A percentile compares a stretch with the other conserved stretches of the same genome.
These are phyloP conservation scores for Scheffersomyces lignosus DNA, from an alignment of 805 yeast genomes.

Conservation along the genomic window DNA sequence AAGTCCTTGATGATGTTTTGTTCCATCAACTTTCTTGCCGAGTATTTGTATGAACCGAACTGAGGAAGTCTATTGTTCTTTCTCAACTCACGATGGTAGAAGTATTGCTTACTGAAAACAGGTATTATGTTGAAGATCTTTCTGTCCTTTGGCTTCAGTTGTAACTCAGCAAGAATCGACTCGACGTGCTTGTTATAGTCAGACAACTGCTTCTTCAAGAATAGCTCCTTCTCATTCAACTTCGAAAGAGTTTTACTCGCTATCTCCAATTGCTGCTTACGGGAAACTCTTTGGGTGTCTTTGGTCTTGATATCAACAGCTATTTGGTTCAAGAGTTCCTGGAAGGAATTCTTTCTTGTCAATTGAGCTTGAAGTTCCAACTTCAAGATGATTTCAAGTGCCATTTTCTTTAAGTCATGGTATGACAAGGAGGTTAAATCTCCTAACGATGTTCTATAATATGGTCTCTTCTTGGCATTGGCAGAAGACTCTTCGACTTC, in stretches of 20 bases:
- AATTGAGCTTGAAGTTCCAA: slow-evolving; percentile 68
- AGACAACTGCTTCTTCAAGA: slow-evolving; percentile 42
- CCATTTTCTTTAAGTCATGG: slow-evolving; percentile 73
- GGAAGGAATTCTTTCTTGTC: slow-evolving; percentile 69
- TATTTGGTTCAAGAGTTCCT: slow-evolving; percentile 75
- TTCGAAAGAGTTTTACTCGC: slow-evolving; percentile 45
- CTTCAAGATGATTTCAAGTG: slow-evolving; percentile 73
- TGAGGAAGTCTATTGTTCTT: slow-evolving; percentile 65
- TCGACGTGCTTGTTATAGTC: slow-evolving; percentile 53
- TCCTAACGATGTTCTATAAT: slow-evolving; percentile 48
- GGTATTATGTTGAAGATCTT: slow-evolving; percentile 49
- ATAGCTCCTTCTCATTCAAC: slow-evolving; percentile 45
- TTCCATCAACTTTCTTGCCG: slow-evolving; percentile 73
- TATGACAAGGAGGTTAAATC: slow-evolving; percentile 53
- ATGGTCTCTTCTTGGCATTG: slow-evolving; percentile 43
- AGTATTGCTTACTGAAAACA: slow-evolving; percentile 70
- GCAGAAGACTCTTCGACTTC: slow-evolving; percentile 32
- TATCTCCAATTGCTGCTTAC: slow-evolving; percentile 42
- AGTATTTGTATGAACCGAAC: slow-evolving; percentile 76
- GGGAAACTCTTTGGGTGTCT: slow-evolving; percentile 41
- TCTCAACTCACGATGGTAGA: slow-evolving; percentile 69
- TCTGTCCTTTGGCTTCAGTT: slow-evolving; percentile 46
- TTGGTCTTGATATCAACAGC: slow-evolving; percentile 71
- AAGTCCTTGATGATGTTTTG: slow-evolving; percentile 64
- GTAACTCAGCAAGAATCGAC: slow-evolving; percentile 41